Base-by-base conservation (phyloP, 106 monocot species). In the Acorus gramineus region DNA sequence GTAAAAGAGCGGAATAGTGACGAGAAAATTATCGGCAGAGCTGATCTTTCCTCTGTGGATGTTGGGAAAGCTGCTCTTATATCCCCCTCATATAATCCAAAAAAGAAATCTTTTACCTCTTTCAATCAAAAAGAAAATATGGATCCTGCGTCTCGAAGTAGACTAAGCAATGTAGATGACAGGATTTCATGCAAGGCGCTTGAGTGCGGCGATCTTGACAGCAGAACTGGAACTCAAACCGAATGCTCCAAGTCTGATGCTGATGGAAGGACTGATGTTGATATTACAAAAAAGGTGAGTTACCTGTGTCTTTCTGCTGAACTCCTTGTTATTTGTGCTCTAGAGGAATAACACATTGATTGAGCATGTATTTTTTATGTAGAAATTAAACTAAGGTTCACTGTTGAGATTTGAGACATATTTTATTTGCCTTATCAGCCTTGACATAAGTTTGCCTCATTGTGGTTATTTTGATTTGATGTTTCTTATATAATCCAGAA, bases 1-100 rank as follows among this genome's bases (percentile, higher is more conserved):
- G 53, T 84, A 53, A 74, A 83, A 56, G 91, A 85, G 61, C 60
- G 53, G 42, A 84, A 73, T 62, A 69, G 49, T 62, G 82, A 78
- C 43, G 82, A 84, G 60, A 84, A 84, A 73, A 73, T 14, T 70
- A 28, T 28, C 28, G 28, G 28, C 49, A 72, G 55, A 49, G 54
- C 45, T 47, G 44, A 69, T 28, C 44, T 51, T 52, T 55, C 28
- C 64, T 78, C 69, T 45, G 44, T 49, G 8, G 67, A 72, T 28
- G 28, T 28, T 28, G 28, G 28, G 28, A 28, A 28, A 46, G 55
- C 13, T 3, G 11, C 49, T 51, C 13, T 64, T 8, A 42, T 67
- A 48, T 75, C 73, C 52, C 64, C 71, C 47, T 66, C 69, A 51
- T 8, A 65, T 47, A 11, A 66, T 70, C 71, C 69, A 53, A 43